These are phyloP conservation scores for Fonsecaea multimorphosa DNA, from an alignment of 2,329 filamentous ascomycete genomes.

Conservation along the genomic window DNA sequence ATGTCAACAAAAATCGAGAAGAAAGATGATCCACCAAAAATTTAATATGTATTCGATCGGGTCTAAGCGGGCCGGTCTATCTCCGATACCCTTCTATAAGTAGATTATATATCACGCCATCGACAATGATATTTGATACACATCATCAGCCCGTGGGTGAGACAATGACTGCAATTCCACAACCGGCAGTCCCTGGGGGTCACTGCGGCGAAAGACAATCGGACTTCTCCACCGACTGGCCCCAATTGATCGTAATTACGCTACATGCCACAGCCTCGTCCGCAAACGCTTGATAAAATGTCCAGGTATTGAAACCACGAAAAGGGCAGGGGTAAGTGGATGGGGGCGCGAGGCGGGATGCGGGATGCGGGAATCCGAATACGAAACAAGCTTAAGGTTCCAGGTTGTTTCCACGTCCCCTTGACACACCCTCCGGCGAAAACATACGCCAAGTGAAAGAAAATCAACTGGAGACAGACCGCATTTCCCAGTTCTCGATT, in stretches of 20 bases:
- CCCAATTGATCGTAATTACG: no score
- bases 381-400: no score
- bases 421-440: no score
- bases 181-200: background rate
- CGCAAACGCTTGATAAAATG: background rate
- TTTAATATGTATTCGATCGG: background rate
- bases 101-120: background rate
- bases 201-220: background rate
- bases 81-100: no score
- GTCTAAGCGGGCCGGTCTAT: background rate
- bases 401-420: background rate
- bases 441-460: no score
- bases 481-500: no score
- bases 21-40: background rate
- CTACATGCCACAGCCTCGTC: background rate
- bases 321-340: no score
- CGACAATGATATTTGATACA: background rate
- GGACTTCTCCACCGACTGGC: background rate
- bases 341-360: no score
- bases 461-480: no score
- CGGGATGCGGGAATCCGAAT: background rate
- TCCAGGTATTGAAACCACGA: no score
- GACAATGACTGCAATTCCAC: background rate
- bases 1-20: no score
- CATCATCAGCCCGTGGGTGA: background rate